A percentile compares a stretch with the other conserved stretches of the same genome.
Conservation (phyloP, 140 eudicot species). For the Stevia rebaudiana region DNA sequence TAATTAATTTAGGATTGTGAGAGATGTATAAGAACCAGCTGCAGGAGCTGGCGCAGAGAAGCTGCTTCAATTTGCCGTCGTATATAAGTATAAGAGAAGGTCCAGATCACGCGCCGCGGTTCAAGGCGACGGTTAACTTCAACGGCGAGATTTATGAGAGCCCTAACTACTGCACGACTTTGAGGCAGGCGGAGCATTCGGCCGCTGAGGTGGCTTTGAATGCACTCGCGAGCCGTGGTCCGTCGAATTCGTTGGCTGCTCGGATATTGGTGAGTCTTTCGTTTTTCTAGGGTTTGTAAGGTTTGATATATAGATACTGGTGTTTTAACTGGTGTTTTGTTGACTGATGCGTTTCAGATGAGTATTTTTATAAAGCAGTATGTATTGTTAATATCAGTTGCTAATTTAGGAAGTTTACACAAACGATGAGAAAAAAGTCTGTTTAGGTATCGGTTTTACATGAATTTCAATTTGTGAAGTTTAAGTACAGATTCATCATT, state of each 20-base stretch:
- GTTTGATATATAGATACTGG: not conserved
- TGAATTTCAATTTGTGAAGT: too few species aligned
- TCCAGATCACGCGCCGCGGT: conserved; percentile 86
- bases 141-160: conserved; percentile 64
- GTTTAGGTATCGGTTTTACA: too few species aligned
- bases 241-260: conserved; percentile 65
- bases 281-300: conserved; percentile 12
- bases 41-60: conserved; percentile 76
- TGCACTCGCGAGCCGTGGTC: conserved; percentile 62
- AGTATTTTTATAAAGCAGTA: too few species aligned
- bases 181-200: conserved; percentile 70
- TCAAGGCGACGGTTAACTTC: conserved; percentile 68
- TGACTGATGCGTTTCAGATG: too few species aligned
- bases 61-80: conserved; percentile 71
- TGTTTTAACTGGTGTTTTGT: too few species aligned
- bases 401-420: too few species aligned
- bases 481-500: too few species aligned
- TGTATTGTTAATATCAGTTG: too few species aligned
- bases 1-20: conserved; percentile 6
- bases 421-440: too few species aligned
- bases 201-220: conserved; percentile 73
- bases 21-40: conserved; percentile 81
- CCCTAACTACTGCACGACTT: conserved; percentile 57
- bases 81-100: conserved; percentile 64
- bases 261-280: conserved; percentile 47